Percentiles rank a stretch among this genome's conserved stretches.
Evolutionary conservation across 1,139 yeast species (phyloP).

Genomic region (Candida frijolesensis): DNA sequence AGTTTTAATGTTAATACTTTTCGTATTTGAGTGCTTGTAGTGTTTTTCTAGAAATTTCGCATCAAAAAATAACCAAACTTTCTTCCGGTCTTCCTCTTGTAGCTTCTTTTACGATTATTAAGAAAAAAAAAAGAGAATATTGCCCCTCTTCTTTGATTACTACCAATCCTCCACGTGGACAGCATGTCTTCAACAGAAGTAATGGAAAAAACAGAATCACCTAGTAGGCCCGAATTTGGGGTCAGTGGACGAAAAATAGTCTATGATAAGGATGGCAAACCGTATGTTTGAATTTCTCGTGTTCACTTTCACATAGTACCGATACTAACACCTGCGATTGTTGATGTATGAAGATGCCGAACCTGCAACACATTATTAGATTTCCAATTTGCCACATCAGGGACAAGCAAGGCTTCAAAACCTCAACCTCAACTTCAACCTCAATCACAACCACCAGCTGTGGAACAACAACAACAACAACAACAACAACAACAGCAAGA

Average conservation of each 20-base stretch:
- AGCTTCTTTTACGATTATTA: not conserved
- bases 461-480: no score
- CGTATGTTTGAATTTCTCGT: constrained; percentile 49
- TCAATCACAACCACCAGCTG: not conserved
- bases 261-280: constrained; percentile 87
- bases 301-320: constrained; percentile 5
- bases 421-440: not conserved
- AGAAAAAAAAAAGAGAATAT: not conserved
- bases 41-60: not conserved
- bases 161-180: not conserved
- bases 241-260: constrained; percentile 69
- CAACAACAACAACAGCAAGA: constrained; percentile 13
- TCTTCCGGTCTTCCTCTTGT: not conserved
- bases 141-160: not conserved
- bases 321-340: constrained; percentile 22
- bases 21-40: not conserved
- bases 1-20: not conserved
- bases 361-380: constrained; percentile 79
- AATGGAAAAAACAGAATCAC: constrained; percentile 2
- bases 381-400: constrained; percentile 62
- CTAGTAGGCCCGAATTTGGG: constrained; percentile 46
- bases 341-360: constrained; percentile 57
- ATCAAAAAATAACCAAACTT: not conserved
- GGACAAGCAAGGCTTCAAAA: constrained; percentile 17
- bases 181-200: constrained; percentile 2